Evolutionary conservation across 2,329 filamentous ascomycete species (phyloP).

Genomic region (Ophiostoma sp.): DNA sequence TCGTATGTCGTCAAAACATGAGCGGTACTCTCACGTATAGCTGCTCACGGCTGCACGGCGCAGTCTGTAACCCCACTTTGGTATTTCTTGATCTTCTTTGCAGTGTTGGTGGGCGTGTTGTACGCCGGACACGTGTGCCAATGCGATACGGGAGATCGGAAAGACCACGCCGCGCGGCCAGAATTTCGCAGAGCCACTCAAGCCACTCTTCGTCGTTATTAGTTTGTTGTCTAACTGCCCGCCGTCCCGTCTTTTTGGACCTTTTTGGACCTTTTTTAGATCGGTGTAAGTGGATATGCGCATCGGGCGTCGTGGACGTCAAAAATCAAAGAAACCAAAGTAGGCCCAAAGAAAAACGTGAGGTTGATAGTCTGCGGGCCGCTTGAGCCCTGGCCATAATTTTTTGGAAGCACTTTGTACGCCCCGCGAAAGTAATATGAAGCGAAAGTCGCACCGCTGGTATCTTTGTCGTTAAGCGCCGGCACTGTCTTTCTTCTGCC

Average conservation of each 20-base stretch:
- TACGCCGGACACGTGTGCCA: slow-evolving; percentile 10
- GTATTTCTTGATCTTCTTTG: not conserved
- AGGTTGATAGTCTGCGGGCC: not conserved
- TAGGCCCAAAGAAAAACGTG: not conserved
- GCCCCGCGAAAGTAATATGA: not conserved
- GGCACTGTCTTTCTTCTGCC: not conserved
- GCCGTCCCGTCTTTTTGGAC: not conserved
- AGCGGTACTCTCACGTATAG: not conserved
- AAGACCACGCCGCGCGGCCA: slow-evolving; percentile 6
- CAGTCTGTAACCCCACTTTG: not conserved
- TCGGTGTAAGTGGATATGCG: not conserved
- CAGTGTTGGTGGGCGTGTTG: not conserved
- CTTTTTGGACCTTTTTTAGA: not conserved
- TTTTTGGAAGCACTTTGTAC: not conserved
- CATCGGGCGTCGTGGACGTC: not conserved
- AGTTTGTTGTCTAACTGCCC: not conserved
- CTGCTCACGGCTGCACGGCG: not conserved
- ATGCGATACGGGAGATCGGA: not conserved
- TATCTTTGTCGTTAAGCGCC: not conserved
- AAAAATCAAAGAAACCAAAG: not conserved
- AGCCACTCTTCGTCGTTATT: not conserved
- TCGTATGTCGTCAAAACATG: not conserved
- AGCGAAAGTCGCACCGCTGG: not conserved
- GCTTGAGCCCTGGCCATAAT: not conserved
- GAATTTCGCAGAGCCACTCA: not conserved